A percentile compares a stretch with the other conserved stretches of the same genome.
These are phyloP conservation scores for Trichosporon coremiiforme DNA, from an alignment of 1,284 basidiomycete genomes.

Conservation along the genomic window DNA sequence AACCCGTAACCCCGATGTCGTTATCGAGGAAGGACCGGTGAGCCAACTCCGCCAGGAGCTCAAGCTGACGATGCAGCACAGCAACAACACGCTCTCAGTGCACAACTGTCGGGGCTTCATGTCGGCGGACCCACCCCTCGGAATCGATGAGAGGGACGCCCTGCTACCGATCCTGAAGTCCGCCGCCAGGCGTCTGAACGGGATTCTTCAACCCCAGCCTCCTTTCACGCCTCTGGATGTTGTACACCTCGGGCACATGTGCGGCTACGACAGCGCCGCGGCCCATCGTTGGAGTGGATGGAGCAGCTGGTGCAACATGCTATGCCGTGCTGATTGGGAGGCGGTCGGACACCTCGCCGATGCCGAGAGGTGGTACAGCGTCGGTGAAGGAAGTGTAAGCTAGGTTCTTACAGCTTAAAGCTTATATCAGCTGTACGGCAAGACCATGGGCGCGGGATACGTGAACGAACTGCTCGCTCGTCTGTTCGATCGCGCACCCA, in stretches of 20 bases:
- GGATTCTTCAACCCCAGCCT: constrained; percentile 61
- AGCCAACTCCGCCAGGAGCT: background rate
- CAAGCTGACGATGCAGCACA: constrained; percentile 42
- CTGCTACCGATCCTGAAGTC: background rate
- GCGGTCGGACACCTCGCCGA: constrained; percentile 71
- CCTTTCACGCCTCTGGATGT: constrained; percentile 65
- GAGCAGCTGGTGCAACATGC: constrained; percentile 73
- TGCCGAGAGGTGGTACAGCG: constrained; percentile 72
- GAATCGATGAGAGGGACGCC: background rate
- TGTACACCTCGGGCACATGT: constrained; percentile 68
- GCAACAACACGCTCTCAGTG: constrained; percentile 74
- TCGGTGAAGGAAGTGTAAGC: constrained; percentile 64
- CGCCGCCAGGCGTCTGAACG: constrained; percentile 56
- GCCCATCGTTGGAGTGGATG: constrained; percentile 50
- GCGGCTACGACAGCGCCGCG: constrained; percentile 67
- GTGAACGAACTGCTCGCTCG: constrained; percentile 80
- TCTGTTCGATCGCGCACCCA: constrained; percentile 65
- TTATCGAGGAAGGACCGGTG: constrained; percentile 45
- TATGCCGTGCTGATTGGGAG: constrained; percentile 64
- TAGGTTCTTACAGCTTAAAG: background rate
- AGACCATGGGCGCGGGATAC: constrained; percentile 64
- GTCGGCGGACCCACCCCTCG: constrained; percentile 39
- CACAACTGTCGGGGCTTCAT: constrained; percentile 66
- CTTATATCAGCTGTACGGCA: constrained; percentile 40
- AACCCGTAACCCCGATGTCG: constrained; percentile 33